A percentile compares a stretch with the other conserved stretches of the same genome.
Conservation (phyloP, 148 eudicot species). For the Persicaria maculosa region DNA sequence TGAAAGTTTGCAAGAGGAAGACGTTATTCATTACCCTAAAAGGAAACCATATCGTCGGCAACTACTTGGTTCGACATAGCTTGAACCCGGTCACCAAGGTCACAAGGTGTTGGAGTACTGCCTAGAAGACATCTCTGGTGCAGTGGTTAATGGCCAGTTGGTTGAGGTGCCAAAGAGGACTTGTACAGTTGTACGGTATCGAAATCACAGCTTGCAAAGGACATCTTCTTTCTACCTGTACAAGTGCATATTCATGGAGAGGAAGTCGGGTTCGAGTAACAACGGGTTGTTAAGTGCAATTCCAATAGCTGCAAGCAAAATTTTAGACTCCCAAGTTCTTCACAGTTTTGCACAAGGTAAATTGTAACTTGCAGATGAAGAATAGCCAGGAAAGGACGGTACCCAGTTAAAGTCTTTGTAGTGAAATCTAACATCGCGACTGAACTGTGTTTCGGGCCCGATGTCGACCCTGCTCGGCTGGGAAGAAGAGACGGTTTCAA, state of each 20-base stretch:
- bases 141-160: constrained; percentile 11
- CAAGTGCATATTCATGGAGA: constrained; percentile 42
- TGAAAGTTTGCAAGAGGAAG: too few relatives aligned
- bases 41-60: constrained; percentile 87
- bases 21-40: too few relatives aligned
- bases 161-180: constrained; percentile 5
- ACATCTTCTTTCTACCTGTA: constrained; percentile 43
- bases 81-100: constrained; percentile 92
- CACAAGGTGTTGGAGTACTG: constrained; percentile 86
- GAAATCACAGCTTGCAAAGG: constrained; percentile 57
- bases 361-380: constrained; percentile 34
- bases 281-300: constrained; percentile 31
- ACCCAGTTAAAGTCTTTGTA: constrained; percentile 41
- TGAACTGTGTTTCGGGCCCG: constrained; percentile 27
- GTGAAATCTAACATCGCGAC: constrained; percentile 33
- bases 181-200: constrained; percentile 33
- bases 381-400: constrained; percentile 23
- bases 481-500: neutral
- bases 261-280: constrained; percentile 19
- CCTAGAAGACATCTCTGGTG: constrained; percentile 61
- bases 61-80: constrained; percentile 79
- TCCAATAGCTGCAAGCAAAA: constrained; percentile 65
- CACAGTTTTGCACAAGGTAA: constrained; percentile 35
- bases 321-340: constrained; percentile 69
- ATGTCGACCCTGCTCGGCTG: constrained; percentile 10